These are phyloP conservation scores for rapeseed (Brassica napus) DNA, from an alignment of 345 rosid species.

Conservation along the genomic window Da-Ae NC_063441.1:18056001-18056500, in stretches of 20 bases:
- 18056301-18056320: conserved; percentile 21
- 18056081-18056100: conserved; percentile 98
- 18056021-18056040: conserved; percentile 15
- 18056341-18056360: not conserved
- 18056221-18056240: conserved; percentile 85
- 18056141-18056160: conserved; percentile 99
- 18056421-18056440: conserved; percentile 88
- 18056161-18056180: conserved; percentile 99
- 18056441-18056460: conserved; percentile 82
- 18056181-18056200: conserved; percentile 88
- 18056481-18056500: conserved; percentile 88
- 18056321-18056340: not conserved
- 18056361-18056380: conserved; percentile 57
- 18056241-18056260: conserved; percentile 95
- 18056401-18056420: conserved; percentile 58
- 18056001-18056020: conserved; percentile 73
- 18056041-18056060: not conserved
- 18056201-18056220: conserved; percentile 92
- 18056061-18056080: conserved; percentile 2
- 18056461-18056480: conserved; percentile 96
- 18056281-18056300: conserved; percentile 78
- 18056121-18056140: conserved; percentile 94
- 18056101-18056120: conserved; percentile 85
- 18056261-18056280: conserved; percentile 79
- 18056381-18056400: conserved; percentile 49